Conservation (phyloP, 2,329 filamentous ascomycete species). For the Colletotrichum karsti region DNA sequence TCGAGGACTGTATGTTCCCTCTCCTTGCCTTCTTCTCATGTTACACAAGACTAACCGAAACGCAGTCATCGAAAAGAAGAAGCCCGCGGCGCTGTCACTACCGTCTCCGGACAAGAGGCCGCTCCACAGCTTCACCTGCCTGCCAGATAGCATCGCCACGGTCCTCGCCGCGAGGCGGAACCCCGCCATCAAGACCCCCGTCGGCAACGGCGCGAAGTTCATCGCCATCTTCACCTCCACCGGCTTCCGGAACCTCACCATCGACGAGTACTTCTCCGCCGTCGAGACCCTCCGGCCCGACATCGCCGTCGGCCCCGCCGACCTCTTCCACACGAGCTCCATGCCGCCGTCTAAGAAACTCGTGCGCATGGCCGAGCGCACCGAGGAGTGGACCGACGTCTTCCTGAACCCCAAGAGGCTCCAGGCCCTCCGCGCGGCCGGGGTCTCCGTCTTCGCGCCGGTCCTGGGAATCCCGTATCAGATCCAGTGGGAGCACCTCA, state of each 20-base stretch:
- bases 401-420: constrained; percentile 60
- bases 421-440: constrained; percentile 37
- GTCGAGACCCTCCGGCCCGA: constrained; percentile 77
- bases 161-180: constrained; percentile 82
- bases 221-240: constrained; percentile 87
- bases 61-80: constrained; percentile 63
- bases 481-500: constrained; percentile 82
- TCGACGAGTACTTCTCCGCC: constrained; percentile 73
- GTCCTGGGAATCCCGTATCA: constrained; percentile 79
- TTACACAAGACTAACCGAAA: background rate
- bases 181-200: constrained; percentile 76
- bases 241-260: constrained; percentile 78
- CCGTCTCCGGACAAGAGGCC: constrained; percentile 53
- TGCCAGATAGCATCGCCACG: constrained; percentile 71
- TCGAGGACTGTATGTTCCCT: constrained; percentile 88
- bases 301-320: constrained; percentile 80
- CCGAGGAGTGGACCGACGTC: constrained; percentile 81
- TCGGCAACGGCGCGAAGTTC: constrained; percentile 74
- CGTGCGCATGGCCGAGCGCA: constrained; percentile 85
- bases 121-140: constrained; percentile 80
- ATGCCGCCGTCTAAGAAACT: constrained; percentile 75
- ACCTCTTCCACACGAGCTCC: constrained; percentile 63
- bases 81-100: constrained; percentile 55
- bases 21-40: constrained; percentile 17
- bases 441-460: constrained; percentile 65